phyloP scores from a whole-genome alignment of 352 stramenopile genomes.

The Thalassiosira hispida region DNA sequence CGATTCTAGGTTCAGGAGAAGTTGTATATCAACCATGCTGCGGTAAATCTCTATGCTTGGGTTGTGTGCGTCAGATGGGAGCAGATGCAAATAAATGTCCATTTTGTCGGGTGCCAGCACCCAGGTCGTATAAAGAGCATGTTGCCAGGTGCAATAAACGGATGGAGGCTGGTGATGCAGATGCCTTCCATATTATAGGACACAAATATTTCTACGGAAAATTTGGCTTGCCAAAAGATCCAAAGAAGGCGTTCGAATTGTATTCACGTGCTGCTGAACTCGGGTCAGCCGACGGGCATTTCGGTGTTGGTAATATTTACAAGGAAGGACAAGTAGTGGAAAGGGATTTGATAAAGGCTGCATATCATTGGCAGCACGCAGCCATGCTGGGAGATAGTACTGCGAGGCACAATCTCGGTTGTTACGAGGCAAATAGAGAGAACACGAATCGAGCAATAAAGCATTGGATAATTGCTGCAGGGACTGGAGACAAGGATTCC shows the following conservation, averaged over 20 bases:
- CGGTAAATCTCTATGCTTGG: neutral
- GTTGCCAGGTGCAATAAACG: too few relatives aligned
- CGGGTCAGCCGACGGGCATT: neutral
- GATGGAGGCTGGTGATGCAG: too few relatives aligned
- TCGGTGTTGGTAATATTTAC: neutral
- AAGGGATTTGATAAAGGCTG: neutral
- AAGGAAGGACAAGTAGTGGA: neutral
- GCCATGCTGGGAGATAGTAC: too few relatives aligned
- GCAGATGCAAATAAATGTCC: neutral
- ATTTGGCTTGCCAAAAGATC: neutral
- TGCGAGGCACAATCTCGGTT: neutral
- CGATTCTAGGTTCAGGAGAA: too few relatives aligned
- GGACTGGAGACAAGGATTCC: neutral
- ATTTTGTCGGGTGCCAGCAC: neutral
- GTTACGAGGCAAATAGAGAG: neutral
- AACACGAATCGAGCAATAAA: conserved; percentile 2
- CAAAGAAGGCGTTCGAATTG: neutral
- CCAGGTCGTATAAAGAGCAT: neutral
- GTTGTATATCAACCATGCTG: neutral
- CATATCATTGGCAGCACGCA: too few relatives aligned
- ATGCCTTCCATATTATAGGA: neutral
- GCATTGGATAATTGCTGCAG: conserved; percentile 25
- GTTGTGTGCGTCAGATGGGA: too few relatives aligned
- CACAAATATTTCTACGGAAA: neutral
- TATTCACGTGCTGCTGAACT: neutral